A percentile compares a stretch with the other conserved stretches of the same genome.
These are phyloP conservation scores for Speleostelium caveatum DNA, from an alignment of 78 protist species.

Conservation along the genomic window DNA sequence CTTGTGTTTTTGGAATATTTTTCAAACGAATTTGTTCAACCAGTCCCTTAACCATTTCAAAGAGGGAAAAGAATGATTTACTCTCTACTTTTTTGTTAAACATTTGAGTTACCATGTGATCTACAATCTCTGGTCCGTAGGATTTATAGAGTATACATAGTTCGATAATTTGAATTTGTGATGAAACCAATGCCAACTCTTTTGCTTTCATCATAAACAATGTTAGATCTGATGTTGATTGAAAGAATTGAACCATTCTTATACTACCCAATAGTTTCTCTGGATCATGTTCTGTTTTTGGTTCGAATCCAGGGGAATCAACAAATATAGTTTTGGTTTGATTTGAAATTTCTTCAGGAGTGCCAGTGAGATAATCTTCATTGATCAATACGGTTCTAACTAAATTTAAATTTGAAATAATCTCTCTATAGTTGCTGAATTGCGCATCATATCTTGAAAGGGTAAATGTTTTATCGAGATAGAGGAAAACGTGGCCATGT, in stretches of 20 bases:
- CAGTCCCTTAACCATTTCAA: conserved; percentile 43
- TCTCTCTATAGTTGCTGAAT: conserved; percentile 50
- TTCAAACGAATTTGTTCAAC: conserved; percentile 59
- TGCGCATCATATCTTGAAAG: conserved; percentile 76
- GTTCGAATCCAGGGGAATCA: conserved; percentile 77
- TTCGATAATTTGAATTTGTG: conserved; percentile 70
- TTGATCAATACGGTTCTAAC: conserved; percentile 62
- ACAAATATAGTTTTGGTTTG: conserved; percentile 69
- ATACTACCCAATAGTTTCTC: conserved; percentile 58
- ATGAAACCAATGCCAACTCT: conserved; percentile 55
- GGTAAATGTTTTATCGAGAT: conserved; percentile 56
- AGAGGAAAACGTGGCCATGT: conserved; percentile 75
- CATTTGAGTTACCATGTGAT: conserved; percentile 74
- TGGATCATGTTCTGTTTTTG: conserved; percentile 53
- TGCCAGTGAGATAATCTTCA: conserved; percentile 79
- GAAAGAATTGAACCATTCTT: conserved; percentile 66
- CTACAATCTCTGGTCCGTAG: conserved; percentile 68
- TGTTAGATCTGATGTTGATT: conserved; percentile 66
- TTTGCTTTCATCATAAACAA: conserved; percentile 77
- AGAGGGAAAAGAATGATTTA: conserved; percentile 46
- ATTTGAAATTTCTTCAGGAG: conserved; percentile 44
- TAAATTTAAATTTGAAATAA: conserved; percentile 52
- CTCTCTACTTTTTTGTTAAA: conserved; percentile 33
- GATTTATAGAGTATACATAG: conserved; percentile 64
- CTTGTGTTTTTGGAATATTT: conserved; percentile 38